A percentile compares a stretch with the other conserved stretches of the same genome.
Evolutionary conservation across 805 yeast species (phyloP).

Genomic region (Metschnikowia gelsemii): DNA sequence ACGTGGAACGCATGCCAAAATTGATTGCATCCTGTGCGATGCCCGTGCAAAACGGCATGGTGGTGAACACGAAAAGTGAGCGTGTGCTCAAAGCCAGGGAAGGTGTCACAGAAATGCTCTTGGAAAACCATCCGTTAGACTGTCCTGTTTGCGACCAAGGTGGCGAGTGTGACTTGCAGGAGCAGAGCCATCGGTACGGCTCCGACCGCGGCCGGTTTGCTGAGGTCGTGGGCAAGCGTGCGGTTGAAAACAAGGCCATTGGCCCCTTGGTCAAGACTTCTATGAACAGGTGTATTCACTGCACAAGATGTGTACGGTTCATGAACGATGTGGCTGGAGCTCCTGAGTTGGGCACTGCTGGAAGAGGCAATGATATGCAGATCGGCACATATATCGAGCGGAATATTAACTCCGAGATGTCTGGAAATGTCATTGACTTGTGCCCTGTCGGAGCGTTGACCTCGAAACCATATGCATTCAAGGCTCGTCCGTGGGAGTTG

Average conservation of each 20-base stretch:
- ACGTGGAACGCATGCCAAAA: constrained; percentile 85
- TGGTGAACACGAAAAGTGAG: constrained; percentile 74
- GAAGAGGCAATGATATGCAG: constrained; percentile 90
- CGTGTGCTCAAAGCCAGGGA: constrained; percentile 81
- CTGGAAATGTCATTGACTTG: constrained; percentile 82
- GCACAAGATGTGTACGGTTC: constrained; percentile 88
- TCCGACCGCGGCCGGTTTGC: constrained; percentile 81
- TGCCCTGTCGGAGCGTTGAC: constrained; percentile 94
- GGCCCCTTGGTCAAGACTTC: constrained; percentile 88
- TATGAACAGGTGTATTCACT: constrained; percentile 90
- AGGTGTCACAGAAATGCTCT: constrained; percentile 85
- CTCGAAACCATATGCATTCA: constrained; percentile 87
- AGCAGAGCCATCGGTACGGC: constrained; percentile 80
- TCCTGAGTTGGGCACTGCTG: constrained; percentile 84
- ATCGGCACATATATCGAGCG: constrained; percentile 87
- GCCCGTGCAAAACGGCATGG: constrained; percentile 91
- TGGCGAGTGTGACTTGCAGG: constrained; percentile 92
- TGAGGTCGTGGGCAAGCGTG: constrained; percentile 82
- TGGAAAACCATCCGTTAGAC: constrained; percentile 88
- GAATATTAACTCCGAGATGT: constrained; percentile 78
- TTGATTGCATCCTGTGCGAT: constrained; percentile 88
- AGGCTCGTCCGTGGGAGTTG: constrained; percentile 91
- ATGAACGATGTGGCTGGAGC: constrained; percentile 92
- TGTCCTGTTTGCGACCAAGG: constrained; percentile 95
- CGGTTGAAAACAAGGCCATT: constrained; percentile 85